Base-by-base conservation (phyloP, 495 filamentous ascomycete species). In the Hyaloscypha bicolor region DNA sequence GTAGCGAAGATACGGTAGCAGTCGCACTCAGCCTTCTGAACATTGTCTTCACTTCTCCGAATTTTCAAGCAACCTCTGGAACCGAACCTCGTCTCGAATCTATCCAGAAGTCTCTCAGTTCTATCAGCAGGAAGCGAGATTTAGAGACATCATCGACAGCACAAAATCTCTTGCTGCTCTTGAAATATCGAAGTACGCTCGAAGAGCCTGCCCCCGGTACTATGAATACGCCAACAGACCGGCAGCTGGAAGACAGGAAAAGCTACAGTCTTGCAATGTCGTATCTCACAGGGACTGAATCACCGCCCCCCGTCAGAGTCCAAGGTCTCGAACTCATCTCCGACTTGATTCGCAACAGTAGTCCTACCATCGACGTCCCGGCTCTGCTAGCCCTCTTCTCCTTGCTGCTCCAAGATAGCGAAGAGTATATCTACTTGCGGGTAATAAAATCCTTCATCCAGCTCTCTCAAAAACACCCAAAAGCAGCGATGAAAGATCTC, bases 281-380 rank as follows among this genome's bases (percentile, higher is more conserved):
- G 1, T 91, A 94, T 72, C 87, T 95, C 63, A 88, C 88, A 22
- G 73, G 78, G 33, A 61, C 76, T 1, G 91, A 92, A 63, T 85
- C 88, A 0, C 87, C 92, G 0, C 85, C 92, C 8, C 93, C 93
- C 0, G 88, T 94, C 11, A 87, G 91, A 33, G 88, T 87, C 6
- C 90, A 95, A 74, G 93, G 91, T 11, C 85, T 96, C 42, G 87
- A 88, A 25, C 82, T 92, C 1, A 77, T 96, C 19, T 86, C 87
- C 0, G 79, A 79, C 35, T 77, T 96, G 21, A 86, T 95, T 69
- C 78, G 80, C 33, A 79, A 83, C 21, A 74, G 80, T 21, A 91
- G 84, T 11, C 83, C 91, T 0, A 80, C 91, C 16, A 79, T 94
- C 58, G 90, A 95, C 73, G 87, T 93, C 25, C 87, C 86, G 0